Conservation (phyloP, 2,329 filamentous ascomycete species). For the Colletotrichum truncatum region DNA sequence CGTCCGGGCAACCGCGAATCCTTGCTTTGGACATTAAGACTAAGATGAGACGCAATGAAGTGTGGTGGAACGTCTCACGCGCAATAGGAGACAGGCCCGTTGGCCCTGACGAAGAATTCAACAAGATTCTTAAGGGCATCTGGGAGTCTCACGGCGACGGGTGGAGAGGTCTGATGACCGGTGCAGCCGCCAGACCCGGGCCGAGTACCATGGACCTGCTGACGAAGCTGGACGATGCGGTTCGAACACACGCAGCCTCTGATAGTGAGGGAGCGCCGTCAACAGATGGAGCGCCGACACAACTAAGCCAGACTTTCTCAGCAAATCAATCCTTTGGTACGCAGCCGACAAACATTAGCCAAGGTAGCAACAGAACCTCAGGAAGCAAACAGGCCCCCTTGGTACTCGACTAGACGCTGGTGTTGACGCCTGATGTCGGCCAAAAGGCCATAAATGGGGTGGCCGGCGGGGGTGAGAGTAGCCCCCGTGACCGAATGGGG, state of each 20-base stretch:
- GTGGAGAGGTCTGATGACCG: constrained; percentile 57
- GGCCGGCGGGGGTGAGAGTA: background rate
- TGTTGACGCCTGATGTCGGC: too few relatives aligned
- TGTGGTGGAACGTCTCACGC: constrained; percentile 62
- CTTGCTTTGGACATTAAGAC: constrained; percentile 64
- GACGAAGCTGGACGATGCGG: constrained; percentile 54
- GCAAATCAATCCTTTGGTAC: constrained; percentile 26
- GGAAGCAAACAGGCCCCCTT: constrained; percentile 28
- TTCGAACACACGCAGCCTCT: constrained; percentile 46
- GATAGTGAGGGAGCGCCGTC: constrained; percentile 21
- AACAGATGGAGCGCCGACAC: constrained; percentile 16
- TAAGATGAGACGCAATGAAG: constrained; percentile 54
- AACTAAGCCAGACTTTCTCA: constrained; percentile 27
- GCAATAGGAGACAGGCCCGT: constrained; percentile 33
- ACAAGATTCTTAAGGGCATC: constrained; percentile 50
- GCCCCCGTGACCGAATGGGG: too few relatives aligned
- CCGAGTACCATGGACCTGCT: constrained; percentile 57
- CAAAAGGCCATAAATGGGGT: too few relatives aligned
- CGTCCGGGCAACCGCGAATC: constrained; percentile 39
- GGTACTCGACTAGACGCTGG: constrained; percentile 22
- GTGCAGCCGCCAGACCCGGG: constrained; percentile 54
- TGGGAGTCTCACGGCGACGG: constrained; percentile 54
- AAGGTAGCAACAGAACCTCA: constrained; percentile 19
- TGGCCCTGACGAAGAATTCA: constrained; percentile 44
- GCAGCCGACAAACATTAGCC: constrained; percentile 23